Percentiles rank a stretch among this genome's conserved stretches.
phyloP scores from a whole-genome alignment of 2,329 filamentous ascomycete species.

The Aspergillus terreus region DNA sequence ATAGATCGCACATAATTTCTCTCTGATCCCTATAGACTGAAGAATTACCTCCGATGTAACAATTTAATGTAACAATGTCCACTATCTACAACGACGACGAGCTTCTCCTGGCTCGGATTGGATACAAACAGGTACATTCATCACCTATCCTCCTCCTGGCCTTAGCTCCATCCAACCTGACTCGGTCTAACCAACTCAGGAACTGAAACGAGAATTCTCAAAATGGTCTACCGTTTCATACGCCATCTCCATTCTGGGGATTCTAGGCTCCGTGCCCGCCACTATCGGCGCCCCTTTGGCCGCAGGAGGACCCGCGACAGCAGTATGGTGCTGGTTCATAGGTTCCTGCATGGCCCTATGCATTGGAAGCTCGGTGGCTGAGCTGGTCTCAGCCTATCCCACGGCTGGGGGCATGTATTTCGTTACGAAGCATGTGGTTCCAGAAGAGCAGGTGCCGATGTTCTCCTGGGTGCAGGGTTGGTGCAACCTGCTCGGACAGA shows the following conservation, averaged over 20 bases:
- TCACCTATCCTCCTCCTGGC: neutral
- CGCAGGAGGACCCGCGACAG: conserved; percentile 60
- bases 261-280: conserved; percentile 62
- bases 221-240: conserved; percentile 66
- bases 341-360: conserved; percentile 62
- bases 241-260: conserved; percentile 62
- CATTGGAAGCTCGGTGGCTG: conserved; percentile 63
- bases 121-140: conserved; percentile 56
- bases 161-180: neutral
- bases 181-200: conserved; percentile 36
- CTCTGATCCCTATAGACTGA: neutral
- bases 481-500: conserved; percentile 64
- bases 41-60: neutral
- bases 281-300: conserved; percentile 58
- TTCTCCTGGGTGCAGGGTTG: conserved; percentile 66
- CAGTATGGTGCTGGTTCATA: conserved; percentile 64
- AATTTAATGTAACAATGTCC: conserved; percentile 24
- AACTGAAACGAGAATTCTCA: conserved; percentile 60
- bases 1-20: neutral
- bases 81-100: conserved; percentile 57
- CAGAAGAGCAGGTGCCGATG: conserved; percentile 56
- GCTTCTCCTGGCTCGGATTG: conserved; percentile 57
- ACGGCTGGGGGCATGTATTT: conserved; percentile 68
- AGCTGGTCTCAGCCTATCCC: conserved; percentile 63
- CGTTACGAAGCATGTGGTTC: conserved; percentile 63